Evolutionary conservation across 768 basidiomycete genomes (phyloP).

Genomic region (Russula olivacea): DNA sequence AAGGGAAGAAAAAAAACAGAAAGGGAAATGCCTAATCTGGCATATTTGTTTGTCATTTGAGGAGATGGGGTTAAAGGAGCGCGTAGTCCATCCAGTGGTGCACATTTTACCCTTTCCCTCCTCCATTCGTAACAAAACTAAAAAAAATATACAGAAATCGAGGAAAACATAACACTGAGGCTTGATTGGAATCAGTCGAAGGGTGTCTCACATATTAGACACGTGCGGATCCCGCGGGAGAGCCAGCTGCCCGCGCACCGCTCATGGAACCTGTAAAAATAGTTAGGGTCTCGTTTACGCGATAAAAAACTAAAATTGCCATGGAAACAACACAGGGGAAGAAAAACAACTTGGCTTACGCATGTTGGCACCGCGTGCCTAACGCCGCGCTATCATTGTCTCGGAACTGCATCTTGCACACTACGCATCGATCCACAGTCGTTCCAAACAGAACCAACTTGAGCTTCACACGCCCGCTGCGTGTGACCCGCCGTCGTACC

Average conservation of each 20-base stretch:
- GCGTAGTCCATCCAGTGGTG: constrained; percentile 6
- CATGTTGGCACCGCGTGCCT: constrained; percentile 21
- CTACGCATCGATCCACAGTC: constrained; percentile 23
- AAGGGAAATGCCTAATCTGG: background rate
- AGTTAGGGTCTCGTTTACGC: background rate
- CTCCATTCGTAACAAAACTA: background rate
- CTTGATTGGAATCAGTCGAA: constrained; percentile 12
- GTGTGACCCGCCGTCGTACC: constrained; percentile 23
- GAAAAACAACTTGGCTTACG: constrained; percentile 15
- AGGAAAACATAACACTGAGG: background rate
- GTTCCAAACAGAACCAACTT: constrained; percentile 23
- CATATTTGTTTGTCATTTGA: background rate
- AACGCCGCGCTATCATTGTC: constrained; percentile 19
- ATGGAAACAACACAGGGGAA: background rate
- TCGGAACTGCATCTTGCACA: constrained; percentile 23
- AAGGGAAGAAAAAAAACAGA: background rate
- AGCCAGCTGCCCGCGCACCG: constrained; percentile 20
- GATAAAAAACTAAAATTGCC: background rate
- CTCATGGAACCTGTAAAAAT: constrained; percentile 23
- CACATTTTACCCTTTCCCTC: background rate
- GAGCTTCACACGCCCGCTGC: constrained; percentile 24
- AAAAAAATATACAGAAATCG: background rate
- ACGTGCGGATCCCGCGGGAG: constrained; percentile 15
- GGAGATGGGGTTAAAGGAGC: background rate
- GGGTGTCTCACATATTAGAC: constrained; percentile 14